A percentile compares a stretch with the other conserved stretches of the same genome.
Evolutionary conservation across 768 basidiomycete genomes (phyloP).

Genomic region (Podaxis sp.): DNA sequence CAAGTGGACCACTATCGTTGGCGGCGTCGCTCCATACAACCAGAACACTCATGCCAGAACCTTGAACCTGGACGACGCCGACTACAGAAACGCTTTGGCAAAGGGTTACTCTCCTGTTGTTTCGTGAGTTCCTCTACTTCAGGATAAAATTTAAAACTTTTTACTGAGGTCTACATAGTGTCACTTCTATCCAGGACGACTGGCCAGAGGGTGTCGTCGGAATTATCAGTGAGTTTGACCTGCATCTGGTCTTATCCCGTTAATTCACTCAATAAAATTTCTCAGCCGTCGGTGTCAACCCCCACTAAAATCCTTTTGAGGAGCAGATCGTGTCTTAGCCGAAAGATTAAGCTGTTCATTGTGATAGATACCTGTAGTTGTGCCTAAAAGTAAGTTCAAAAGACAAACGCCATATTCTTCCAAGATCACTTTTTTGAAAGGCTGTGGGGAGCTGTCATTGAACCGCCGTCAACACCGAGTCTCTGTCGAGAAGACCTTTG

Average conservation of each 20-base stretch:
- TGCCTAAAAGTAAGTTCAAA: too few relatives aligned
- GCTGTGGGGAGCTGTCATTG: too few relatives aligned
- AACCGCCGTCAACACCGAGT: too few relatives aligned
- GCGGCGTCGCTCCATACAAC: slow-evolving; percentile 24
- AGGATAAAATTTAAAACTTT: background rate
- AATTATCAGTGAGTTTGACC: slow-evolving; percentile 8
- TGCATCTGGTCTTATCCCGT: background rate
- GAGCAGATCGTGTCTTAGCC: background rate
- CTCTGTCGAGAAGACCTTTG: too few relatives aligned
- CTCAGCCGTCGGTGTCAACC: slow-evolving; percentile 1
- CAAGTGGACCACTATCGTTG: slow-evolving; percentile 26
- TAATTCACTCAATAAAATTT: background rate
- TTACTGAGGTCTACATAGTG: background rate
- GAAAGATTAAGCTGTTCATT: background rate
- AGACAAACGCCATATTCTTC: too few relatives aligned
- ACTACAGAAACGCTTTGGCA: slow-evolving; percentile 19
- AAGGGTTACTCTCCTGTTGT: slow-evolving; percentile 25
- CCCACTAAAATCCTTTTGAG: background rate
- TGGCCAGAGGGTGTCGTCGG: slow-evolving; percentile 11
- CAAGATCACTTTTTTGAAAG: too few relatives aligned
- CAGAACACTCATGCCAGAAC: slow-evolving; percentile 24
- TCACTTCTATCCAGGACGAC: slow-evolving; percentile 10
- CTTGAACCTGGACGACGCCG: slow-evolving; percentile 26
- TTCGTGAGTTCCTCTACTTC: slow-evolving; percentile 16
- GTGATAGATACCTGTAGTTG: background rate